These are phyloP conservation scores for Capsicum chinense DNA, from an alignment of 257 asterid genomes.

Conservation along the genomic window DNA sequence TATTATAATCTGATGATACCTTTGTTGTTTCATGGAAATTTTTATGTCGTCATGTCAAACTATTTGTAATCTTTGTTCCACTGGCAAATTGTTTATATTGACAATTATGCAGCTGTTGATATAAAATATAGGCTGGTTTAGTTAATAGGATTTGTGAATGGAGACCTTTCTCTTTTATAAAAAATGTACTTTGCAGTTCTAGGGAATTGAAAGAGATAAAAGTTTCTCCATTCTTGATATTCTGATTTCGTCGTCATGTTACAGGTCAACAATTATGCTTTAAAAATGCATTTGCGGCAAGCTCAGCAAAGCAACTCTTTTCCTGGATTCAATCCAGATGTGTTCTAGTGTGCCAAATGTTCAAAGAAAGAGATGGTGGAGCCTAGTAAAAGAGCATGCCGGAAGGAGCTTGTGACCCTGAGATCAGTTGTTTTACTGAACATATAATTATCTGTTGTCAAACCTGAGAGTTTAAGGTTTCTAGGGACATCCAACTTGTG, in stretches of 20 bases:
- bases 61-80: background rate
- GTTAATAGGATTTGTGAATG: background rate
- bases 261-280: constrained; percentile 77
- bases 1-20: background rate
- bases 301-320: constrained; percentile 64
- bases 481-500: background rate
- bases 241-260: constrained; percentile 27
- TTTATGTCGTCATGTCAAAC: background rate
- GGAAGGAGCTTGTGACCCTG: background rate
- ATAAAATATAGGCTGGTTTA: background rate
- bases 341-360: constrained; percentile 41
- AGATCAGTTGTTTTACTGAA: background rate
- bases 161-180: background rate
- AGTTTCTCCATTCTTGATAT: background rate
- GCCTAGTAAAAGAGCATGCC: background rate
- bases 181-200: background rate
- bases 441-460: background rate
- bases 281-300: constrained; percentile 65
- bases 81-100: background rate
- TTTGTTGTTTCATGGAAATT: background rate
- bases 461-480: background rate
- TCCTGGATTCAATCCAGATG: constrained; percentile 69
- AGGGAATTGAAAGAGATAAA: constrained; percentile 1
- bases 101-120: background rate
- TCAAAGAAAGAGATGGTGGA: background rate